These are phyloP conservation scores for Selenicereus undatus DNA, from an alignment of 148 eudicot genomes.

Conservation along the genomic window DNA sequence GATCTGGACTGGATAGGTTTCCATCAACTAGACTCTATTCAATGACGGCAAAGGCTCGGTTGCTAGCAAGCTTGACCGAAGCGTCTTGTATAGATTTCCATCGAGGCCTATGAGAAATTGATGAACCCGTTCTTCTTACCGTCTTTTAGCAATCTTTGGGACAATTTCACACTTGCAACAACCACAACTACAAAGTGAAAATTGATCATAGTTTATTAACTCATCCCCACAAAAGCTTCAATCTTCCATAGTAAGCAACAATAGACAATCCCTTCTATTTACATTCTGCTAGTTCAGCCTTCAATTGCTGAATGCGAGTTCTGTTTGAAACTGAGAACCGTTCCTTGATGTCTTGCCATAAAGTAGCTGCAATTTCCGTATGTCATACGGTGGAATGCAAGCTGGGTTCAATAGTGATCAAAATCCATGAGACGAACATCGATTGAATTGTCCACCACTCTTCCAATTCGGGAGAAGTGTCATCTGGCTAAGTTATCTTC, in stretches of 20 bases:
- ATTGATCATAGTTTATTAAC: background rate
- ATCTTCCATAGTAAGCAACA: background rate
- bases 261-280: background rate
- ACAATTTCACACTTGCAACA: background rate
- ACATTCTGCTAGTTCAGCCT: background rate
- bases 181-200: background rate
- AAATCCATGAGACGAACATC: background rate
- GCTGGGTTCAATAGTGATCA: background rate
- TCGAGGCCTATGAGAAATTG: background rate
- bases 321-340: background rate
- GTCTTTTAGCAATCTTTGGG: background rate
- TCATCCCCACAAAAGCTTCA: background rate
- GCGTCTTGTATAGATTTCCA: background rate
- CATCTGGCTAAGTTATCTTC: no score
- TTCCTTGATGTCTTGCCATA: background rate
- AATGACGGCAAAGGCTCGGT: background rate
- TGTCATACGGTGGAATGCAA: background rate
- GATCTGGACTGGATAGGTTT: no score
- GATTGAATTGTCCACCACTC: background rate
- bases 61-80: background rate
- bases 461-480: background rate
- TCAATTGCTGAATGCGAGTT: background rate
- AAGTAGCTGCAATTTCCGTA: background rate
- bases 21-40: background rate
- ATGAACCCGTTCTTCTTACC: background rate